These are phyloP conservation scores for Vachellia pachyceras DNA, from an alignment of 306 rosid genomes.

Conservation along the genomic window DNA sequence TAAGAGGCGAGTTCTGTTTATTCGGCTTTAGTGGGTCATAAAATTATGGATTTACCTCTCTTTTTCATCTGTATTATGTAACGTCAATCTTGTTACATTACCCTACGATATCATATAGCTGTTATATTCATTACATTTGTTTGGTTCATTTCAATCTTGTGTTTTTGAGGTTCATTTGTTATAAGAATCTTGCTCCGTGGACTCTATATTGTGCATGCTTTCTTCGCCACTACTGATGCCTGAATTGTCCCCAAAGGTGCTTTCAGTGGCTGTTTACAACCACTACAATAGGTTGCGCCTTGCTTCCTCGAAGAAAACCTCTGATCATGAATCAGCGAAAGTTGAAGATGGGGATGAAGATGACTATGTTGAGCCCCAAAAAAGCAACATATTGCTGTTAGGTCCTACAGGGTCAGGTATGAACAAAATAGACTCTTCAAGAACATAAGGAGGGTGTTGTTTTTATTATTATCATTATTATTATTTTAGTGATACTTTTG, in stretches of 20 bases:
- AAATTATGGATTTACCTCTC: background rate
- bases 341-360: slow-evolving; percentile 41
- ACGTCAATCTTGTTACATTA: background rate
- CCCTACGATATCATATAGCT: too few species aligned
- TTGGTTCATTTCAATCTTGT: background rate
- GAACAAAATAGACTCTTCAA: background rate
- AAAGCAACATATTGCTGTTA: slow-evolving; percentile 68
- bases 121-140: background rate
- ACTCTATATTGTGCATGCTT: background rate
- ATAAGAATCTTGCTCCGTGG: background rate
- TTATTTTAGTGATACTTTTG: background rate
- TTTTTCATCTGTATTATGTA: background rate
- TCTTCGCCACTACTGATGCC: slow-evolving; percentile 3
- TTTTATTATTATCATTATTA: too few species aligned
- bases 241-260: slow-evolving; percentile 52
- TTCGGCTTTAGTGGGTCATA: background rate
- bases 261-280: slow-evolving; percentile 81
- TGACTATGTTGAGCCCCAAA: slow-evolving; percentile 64
- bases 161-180: background rate
- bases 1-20: background rate
- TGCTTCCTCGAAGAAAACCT: slow-evolving; percentile 43
- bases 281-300: slow-evolving; percentile 67
- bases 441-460: background rate
- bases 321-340: slow-evolving; percentile 18
- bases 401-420: slow-evolving; percentile 84